These are phyloP conservation scores for Tricholoma matsutake DNA, from an alignment of 768 basidiomycete genomes.

Conservation along the genomic window DNA sequence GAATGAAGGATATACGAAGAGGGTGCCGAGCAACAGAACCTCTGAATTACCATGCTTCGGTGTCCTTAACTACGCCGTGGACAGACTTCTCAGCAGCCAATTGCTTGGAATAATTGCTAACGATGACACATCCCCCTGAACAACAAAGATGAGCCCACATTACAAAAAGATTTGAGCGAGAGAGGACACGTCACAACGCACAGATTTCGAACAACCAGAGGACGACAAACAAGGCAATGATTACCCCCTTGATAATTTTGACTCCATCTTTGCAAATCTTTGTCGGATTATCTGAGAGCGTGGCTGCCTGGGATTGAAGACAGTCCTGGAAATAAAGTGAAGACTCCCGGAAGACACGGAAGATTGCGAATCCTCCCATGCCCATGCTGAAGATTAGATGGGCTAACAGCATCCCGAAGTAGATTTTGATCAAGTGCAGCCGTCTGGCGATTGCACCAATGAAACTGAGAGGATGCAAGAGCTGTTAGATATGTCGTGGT, in stretches of 20 bases:
- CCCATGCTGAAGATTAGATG: constrained; percentile 45
- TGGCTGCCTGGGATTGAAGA: constrained; percentile 13
- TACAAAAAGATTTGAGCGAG: neutral
- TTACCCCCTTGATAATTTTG: constrained; percentile 38
- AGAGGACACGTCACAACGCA: constrained; percentile 23
- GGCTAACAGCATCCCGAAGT: constrained; percentile 38
- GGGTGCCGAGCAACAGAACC: neutral
- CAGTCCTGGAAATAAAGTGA: constrained; percentile 37
- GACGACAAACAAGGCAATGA: constrained; percentile 40
- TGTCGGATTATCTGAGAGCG: constrained; percentile 13
- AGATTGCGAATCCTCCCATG: constrained; percentile 42
- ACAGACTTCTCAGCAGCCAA: constrained; percentile 41
- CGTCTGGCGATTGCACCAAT: constrained; percentile 41
- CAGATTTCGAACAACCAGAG: constrained; percentile 49
- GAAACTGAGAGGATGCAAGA: constrained; percentile 26
- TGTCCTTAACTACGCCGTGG: constrained; percentile 39
- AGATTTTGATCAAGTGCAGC: constrained; percentile 39
- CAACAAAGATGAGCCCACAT: constrained; percentile 4
- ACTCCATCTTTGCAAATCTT: constrained; percentile 38
- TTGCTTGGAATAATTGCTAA: constrained; percentile 42
- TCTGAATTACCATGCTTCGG: constrained; percentile 38
- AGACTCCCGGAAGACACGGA: constrained; percentile 40
- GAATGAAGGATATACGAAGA: constrained; percentile 2
- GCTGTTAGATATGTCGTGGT: neutral
- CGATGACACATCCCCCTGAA: constrained; percentile 46